These are phyloP conservation scores for Trametes cinnabarina DNA, from an alignment of 768 basidiomycete species.

Conservation along the genomic window DNA sequence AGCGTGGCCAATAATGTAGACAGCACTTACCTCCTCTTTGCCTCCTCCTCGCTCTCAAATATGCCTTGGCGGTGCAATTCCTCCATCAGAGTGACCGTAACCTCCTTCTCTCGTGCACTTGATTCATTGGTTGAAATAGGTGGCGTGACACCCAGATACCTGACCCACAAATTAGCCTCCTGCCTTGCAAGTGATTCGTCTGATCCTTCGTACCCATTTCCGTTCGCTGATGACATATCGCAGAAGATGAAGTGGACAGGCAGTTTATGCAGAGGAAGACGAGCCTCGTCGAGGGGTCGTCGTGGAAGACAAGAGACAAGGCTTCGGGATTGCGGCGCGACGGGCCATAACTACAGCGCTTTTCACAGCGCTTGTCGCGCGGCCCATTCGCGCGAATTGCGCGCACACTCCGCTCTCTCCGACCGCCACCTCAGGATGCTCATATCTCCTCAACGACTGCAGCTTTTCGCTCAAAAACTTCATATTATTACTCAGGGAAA, in stretches of 20 bases:
- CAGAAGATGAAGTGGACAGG: background rate
- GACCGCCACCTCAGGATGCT: too few species aligned
- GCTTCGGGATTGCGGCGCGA: slow-evolving; percentile 12
- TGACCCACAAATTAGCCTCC: slow-evolving; percentile 28
- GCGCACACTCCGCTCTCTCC: too few species aligned
- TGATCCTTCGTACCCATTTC: slow-evolving; percentile 15
- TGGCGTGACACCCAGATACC: slow-evolving; percentile 79
- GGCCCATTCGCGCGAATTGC: too few species aligned
- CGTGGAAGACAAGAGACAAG: slow-evolving; percentile 15
- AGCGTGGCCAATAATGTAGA: background rate
- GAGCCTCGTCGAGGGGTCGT: background rate
- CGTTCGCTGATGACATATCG: slow-evolving; percentile 17
- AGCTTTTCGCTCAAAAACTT: too few species aligned
- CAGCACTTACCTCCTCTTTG: slow-evolving; percentile 74
- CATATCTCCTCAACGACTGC: too few species aligned
- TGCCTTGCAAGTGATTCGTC: too few species aligned
- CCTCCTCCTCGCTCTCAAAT: slow-evolving; percentile 88
- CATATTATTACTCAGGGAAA: too few species aligned
- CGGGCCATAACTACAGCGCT: background rate
- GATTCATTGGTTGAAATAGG: slow-evolving; percentile 81
- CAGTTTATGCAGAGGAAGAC: background rate
- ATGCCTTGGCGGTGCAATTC: slow-evolving; percentile 83
- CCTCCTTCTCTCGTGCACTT: slow-evolving; percentile 75
- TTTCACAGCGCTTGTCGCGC: too few species aligned
- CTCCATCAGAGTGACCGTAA: slow-evolving; percentile 82